phyloP scores from a whole-genome alignment of 352 stramenopile genomes.

The Phytophthora idaei region DNA sequence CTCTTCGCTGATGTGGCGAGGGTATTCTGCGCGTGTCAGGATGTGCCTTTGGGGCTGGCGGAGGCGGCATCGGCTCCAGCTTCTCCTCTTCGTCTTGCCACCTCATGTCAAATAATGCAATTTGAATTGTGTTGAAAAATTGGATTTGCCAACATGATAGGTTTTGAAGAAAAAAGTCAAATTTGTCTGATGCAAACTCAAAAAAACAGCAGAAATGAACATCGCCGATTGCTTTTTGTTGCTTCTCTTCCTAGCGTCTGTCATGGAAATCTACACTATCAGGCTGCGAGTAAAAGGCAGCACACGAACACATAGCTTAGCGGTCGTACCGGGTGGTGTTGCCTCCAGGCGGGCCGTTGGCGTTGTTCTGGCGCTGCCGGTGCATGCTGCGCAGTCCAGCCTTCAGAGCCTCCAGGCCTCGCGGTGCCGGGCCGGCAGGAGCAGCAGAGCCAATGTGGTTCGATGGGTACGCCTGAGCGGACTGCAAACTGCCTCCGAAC shows the following conservation, averaged over 20 bases:
- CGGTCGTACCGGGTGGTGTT: conserved; percentile 61
- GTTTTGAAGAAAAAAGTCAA: no score
- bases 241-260: conserved; percentile 28
- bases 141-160: no score
- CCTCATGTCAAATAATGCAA: not conserved
- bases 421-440: conserved; percentile 32
- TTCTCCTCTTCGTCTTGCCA: conserved; percentile 36
- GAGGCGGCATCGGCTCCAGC: conserved; percentile 60
- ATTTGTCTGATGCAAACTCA: conserved; percentile 1
- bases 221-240: conserved; percentile 15
- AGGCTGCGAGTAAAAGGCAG: conserved; percentile 11
- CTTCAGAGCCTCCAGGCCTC: conserved; percentile 76
- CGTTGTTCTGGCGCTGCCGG: conserved; percentile 58
- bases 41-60: conserved; percentile 43
- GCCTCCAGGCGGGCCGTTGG: conserved; percentile 19
- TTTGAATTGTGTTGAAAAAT: not conserved
- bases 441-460: conserved; percentile 39
- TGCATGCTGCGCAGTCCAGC: conserved; percentile 87
- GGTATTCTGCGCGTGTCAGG: conserved; percentile 21
- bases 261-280: conserved; percentile 40
- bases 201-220: not conserved
- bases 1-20: not conserved
- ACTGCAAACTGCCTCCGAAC: conserved; percentile 61
- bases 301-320: conserved; percentile 33
- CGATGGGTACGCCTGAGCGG: conserved; percentile 55